phyloP scores from a whole-genome alignment of 2,329 filamentous ascomycete genomes.

The Aureobasidium sp. region DNA sequence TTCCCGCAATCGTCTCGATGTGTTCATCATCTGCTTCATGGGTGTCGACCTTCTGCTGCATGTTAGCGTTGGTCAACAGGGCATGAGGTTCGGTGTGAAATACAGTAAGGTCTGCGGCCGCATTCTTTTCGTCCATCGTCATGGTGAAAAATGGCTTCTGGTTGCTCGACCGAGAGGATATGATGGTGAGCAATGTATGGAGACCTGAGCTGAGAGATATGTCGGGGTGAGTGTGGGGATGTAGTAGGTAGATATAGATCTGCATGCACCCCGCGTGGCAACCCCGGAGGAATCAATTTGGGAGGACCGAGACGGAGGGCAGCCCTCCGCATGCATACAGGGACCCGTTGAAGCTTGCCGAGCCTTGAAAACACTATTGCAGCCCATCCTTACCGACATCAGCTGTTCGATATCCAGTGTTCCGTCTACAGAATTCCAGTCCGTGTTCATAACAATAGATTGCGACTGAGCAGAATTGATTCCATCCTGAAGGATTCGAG shows the following conservation, averaged over 20 bases:
- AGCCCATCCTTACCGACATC: background rate
- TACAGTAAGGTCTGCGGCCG: background rate
- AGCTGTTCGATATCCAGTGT: background rate
- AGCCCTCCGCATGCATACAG: background rate
- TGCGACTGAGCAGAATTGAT: background rate
- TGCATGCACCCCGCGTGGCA: conserved; percentile 3
- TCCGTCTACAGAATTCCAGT: background rate
- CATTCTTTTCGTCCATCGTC: background rate
- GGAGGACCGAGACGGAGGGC: background rate
- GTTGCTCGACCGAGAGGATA: background rate
- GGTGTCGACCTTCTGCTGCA: background rate
- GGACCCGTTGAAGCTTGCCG: conserved; percentile 2
- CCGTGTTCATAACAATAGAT: background rate
- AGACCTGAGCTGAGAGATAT: background rate
- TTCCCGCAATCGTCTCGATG: conserved; percentile 43
- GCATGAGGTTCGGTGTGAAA: background rate
- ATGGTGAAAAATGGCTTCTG: background rate
- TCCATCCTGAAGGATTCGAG: background rate
- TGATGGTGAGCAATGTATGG: background rate
- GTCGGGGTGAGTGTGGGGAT: background rate
- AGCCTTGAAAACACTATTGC: background rate
- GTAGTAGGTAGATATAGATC: background rate
- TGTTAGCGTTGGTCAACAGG: background rate
- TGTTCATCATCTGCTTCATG: conserved; percentile 15
- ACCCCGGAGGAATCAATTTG: background rate